A percentile compares a stretch with the other conserved stretches of the same genome.
Evolutionary conservation across 2,329 filamentous ascomycete species (phyloP).

Genomic region (Neurospora sp.): DNA sequence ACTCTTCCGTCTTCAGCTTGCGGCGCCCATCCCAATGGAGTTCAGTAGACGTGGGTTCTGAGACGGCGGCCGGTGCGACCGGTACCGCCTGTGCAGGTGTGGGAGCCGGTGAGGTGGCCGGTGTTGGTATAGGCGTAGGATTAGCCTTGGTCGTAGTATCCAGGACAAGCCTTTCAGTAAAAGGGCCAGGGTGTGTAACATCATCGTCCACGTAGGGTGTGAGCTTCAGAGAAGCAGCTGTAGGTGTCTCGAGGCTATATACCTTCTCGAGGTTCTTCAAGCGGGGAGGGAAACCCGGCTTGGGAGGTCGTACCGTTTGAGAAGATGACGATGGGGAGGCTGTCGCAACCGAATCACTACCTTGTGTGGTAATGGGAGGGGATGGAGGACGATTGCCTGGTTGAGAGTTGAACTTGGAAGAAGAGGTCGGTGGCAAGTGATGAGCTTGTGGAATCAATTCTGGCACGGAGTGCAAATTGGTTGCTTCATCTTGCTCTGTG

Average conservation of each 20-base stretch:
- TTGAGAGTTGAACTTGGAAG: not conserved
- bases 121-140: conserved; percentile 4
- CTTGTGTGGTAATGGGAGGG: not conserved
- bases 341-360: not conserved
- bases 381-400: not conserved
- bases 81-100: conserved; percentile 2
- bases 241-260: conserved; percentile 10
- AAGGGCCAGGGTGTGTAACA: conserved; percentile 13
- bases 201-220: conserved; percentile 17
- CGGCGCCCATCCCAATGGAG: conserved; percentile 12
- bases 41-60: conserved; percentile 1
- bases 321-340: not conserved
- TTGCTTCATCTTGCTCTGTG: not conserved
- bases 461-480: not conserved
- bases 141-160: conserved; percentile 3
- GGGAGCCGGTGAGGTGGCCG: conserved; percentile 6
- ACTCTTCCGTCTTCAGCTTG: conserved; percentile 9
- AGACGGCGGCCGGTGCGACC: not conserved
- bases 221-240: conserved; percentile 8
- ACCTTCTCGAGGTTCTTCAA: conserved; percentile 11
- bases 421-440: not conserved
- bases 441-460: not conserved
- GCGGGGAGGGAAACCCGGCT: conserved; percentile 6
- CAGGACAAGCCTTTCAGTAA: conserved; percentile 14
- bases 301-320: not conserved